Base-by-base conservation (phyloP, 768 basidiomycete genomes). In the Podaxis sp. region DNA sequence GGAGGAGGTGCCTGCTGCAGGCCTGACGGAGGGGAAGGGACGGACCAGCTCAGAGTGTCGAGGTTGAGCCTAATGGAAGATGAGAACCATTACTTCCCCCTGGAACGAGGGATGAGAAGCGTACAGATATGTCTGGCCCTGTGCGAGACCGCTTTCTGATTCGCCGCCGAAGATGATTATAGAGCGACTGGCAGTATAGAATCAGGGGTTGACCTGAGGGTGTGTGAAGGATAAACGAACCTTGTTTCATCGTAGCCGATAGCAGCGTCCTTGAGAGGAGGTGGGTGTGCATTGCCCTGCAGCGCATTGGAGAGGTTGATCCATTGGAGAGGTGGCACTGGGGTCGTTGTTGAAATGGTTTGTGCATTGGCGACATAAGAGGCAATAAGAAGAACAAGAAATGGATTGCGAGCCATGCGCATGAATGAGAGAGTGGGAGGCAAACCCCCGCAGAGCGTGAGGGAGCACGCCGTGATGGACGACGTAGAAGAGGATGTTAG, bases 121-220 rank as follows among this genome's bases (percentile, higher is more conserved):
- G 58, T 65, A 91, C 90, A 91, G 77, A 69, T 84, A 89, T 1
- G 90, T 92, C 65, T 84, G 78, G 0, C 82, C 82, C 70, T 85
- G 86, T 52, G 80, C 77, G 29, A 89, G 78, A 11, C 88, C 86
- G 64, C 82, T 82, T 59, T 83, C 77, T 4, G 90, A 88, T 74
- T 90, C 82, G 52, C 91, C 91, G 55, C 91, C 91, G 68, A 91
- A 93, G 57, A 93, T 80, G 66, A 93, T 76, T 57, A 93, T 73
- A 9, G 80, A 81, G 55, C 85, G 82, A 66, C 82, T 82, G 61
- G 36, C 38, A 62, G 66, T 71, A 73, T 67, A 73, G 69, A 77
- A 81, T 71, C 55, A 67, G 61, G 60, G 62, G 54, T 57, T 52
- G 54, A 46, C 60, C 27, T 41, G 27, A 59, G 60, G 61, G 54